Evolutionary conservation across 139 green algal species (phyloP), one percentile per base, ranked within the genome.

Genomic region (Gonium pectorale): DNA sequence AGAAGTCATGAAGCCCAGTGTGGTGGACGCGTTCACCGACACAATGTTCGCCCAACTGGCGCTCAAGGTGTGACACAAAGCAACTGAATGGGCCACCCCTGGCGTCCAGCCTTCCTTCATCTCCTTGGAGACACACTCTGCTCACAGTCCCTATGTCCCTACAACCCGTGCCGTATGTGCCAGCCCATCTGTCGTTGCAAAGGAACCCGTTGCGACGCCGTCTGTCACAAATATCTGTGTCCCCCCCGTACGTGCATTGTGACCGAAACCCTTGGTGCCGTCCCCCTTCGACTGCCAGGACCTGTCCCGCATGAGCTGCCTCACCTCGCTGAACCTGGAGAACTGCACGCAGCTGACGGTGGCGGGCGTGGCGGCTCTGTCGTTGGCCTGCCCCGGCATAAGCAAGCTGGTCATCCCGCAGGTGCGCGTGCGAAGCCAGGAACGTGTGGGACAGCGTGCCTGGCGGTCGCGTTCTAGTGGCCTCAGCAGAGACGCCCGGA

Each of bases 311-410:
- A 46, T 85, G 63, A 3, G 33, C 40, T 3, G 19, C 49, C 74
- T 88, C 27, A 74, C 83, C 40, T 70, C 40, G 31, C 29, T 85
- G 38, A 85, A 85, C 64, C 49, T 88, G 73, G 83, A 88, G 83
- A 73, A 74, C 69, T 80, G 64, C 74, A 80, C 73, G 24, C 73
- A 85, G 74, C 83, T 88, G 24, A 56, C 49, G 27, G 83, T 88
- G 63, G 73, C 83, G 51, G 83, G 83, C 2, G 26, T 84, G 71
- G 73, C 83, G 40, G 83, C 83, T 31, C 63, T 88, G 46, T 64
- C 64, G 64, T 74, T 88, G 37, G 74, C 83, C 0, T 85, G 73
- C 51, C 73, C 83, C 0, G 29, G 52, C 0, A 52, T 88, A 29
- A 72, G 35, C 41, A 41, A 17, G 54, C 27, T 88, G 46, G 37